Conservation (phyloP, 148 eudicot species). For the Mesembryanthemum crystallinum region DNA sequence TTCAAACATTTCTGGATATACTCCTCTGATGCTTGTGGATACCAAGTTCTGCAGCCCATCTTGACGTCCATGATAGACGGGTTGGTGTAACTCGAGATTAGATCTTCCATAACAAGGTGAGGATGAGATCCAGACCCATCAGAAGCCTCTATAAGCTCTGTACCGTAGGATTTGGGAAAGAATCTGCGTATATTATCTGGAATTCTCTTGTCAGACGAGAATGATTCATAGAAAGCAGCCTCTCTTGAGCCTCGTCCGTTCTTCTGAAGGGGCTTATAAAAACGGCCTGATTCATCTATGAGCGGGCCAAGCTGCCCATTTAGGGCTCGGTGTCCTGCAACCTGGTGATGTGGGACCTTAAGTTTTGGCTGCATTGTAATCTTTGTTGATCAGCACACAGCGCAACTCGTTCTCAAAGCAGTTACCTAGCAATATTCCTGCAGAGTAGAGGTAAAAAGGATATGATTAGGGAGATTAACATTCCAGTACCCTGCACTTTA, state of each 20-base stretch:
- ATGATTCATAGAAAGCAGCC: constrained; percentile 62
- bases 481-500: background rate
- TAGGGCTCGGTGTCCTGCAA: constrained; percentile 80
- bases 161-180: constrained; percentile 76
- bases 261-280: constrained; percentile 92
- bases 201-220: constrained; percentile 51
- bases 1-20: constrained; percentile 65
- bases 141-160: constrained; percentile 62
- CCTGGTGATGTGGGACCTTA: constrained; percentile 77
- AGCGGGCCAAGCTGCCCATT: constrained; percentile 79
- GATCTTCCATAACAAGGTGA: constrained; percentile 74
- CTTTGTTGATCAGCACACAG: no score
- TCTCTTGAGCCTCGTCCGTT: constrained; percentile 69
- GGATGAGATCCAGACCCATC: constrained; percentile 72
- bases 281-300: constrained; percentile 69
- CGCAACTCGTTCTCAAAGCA: no score
- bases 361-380: constrained; percentile 33
- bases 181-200: constrained; percentile 55
- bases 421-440: constrained; percentile 15
- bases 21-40: constrained; percentile 55
- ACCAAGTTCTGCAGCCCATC: constrained; percentile 94
- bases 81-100: constrained; percentile 35
- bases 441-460: background rate
- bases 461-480: background rate
- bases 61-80: constrained; percentile 79